Evolutionary conservation across 1,139 yeast genomes (phyloP), one percentile per base, ranked within the genome.

Genomic region (Debaryomycetaceae sp.): DNA sequence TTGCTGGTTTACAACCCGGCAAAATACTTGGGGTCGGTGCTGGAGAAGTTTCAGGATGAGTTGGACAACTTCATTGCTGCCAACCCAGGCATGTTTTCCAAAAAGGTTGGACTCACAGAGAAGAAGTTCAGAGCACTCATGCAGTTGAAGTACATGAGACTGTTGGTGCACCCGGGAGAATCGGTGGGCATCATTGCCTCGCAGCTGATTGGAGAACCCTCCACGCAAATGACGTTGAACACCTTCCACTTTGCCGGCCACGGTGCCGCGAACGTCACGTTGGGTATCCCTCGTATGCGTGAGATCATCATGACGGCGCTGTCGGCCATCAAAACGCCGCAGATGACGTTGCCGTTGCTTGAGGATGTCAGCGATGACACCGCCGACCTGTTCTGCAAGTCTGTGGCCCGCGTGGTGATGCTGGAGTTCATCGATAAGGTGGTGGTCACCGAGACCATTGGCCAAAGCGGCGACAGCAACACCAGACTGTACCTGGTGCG

Each of bases 231-330:
- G 99, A 93, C 99, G 14, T 75, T 93, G 53, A 93, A 93, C 61
- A 93, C 99, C 34, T 93, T 93, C 94, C 99, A 93, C 69, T 93
- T 93, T 53, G 99, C 99, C 47, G 99, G 99, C 58, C 98, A 93
- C 66, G 99, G 99, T 77, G 99, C 98, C 37, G 98, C 98, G 30
- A 93, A 93, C 61, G 99, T 93, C 45, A 93, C 99, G 1, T 74
- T 93, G 53, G 99, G 99, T 83, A 93, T 93, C 55, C 99, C 99
- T 30, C 96, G 99, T 78, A 82, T 93, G 89, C 83, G 99, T 76
- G 99, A 93, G 75, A 93, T 93, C 55, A 89, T 93, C 55, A 93
- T 93, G 98, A 93, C 98, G 12, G 99, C 98, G 8, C 85, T 96
- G 37, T 78, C 96, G 14, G 67, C 84, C 34, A 93, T 93, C 51